Percentiles rank a stretch among this genome's conserved stretches.
These are phyloP conservation scores for Alternaria atra DNA, from an alignment of 2,329 filamentous ascomycete species.

Conservation along the genomic window DNA sequence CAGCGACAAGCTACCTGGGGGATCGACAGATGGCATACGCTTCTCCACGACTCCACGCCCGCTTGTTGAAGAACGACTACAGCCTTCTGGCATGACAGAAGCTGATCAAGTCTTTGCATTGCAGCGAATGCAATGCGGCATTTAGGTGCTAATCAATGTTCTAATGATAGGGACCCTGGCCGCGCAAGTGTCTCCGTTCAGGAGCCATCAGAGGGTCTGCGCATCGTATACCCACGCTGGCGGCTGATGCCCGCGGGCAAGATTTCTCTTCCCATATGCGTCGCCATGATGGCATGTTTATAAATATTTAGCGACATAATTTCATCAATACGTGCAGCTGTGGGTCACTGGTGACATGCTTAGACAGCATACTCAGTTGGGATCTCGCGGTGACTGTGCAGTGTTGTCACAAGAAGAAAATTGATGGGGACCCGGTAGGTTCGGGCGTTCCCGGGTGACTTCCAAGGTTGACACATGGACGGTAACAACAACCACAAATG, in stretches of 20 bases:
- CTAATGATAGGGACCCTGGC: background rate
- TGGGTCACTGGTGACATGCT: background rate
- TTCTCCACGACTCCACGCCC: slow-evolving; percentile 14
- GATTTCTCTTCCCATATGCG: background rate
- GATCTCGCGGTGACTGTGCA: background rate
- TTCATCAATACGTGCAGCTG: background rate
- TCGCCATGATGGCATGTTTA: background rate
- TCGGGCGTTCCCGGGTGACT: slow-evolving; percentile 9
- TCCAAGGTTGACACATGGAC: background rate
- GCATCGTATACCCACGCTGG: slow-evolving; percentile 1
- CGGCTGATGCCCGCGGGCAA: background rate
- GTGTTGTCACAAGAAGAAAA: background rate
- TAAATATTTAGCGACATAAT: background rate
- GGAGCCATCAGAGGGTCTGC: background rate
- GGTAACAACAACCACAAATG: slow-evolving; percentile 12
- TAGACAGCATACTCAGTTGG: background rate
- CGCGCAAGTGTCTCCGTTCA: background rate
- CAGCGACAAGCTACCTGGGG: slow-evolving; percentile 11
- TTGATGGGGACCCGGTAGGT: background rate
- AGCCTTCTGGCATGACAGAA: background rate
- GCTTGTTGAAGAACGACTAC: background rate
- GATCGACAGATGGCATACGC: slow-evolving; percentile 17
- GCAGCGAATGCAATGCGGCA: slow-evolving; percentile 2
- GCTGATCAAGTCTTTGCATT: background rate
- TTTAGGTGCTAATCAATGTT: background rate